A percentile compares a stretch with the other conserved stretches of the same genome.
Evolutionary conservation across 2,329 filamentous ascomycete species (phyloP).

Genomic region (Bipolaris gigantea): DNA sequence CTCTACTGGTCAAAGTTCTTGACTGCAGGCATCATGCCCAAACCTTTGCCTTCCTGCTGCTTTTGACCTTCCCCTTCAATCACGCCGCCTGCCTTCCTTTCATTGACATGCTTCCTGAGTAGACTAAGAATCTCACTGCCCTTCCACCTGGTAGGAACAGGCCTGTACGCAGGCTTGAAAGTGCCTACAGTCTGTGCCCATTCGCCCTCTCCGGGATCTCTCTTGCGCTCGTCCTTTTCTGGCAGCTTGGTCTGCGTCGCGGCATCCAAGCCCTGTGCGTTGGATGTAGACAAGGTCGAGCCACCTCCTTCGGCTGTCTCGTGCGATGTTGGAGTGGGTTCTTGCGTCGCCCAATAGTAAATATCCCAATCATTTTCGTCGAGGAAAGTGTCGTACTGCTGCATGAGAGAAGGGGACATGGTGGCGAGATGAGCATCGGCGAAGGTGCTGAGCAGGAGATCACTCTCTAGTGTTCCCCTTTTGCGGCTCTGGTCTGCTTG

Average conservation of each 20-base stretch:
- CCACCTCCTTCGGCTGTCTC: constrained; percentile 59
- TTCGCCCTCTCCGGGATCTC: constrained; percentile 67
- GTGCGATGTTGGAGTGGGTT: constrained; percentile 62
- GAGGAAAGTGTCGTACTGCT: constrained; percentile 87
- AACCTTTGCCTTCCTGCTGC: constrained; percentile 40
- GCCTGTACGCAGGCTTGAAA: constrained; percentile 90
- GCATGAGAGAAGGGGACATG: constrained; percentile 74
- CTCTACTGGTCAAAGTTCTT: constrained; percentile 49
- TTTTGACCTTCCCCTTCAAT: constrained; percentile 41
- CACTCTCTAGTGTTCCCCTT: constrained; percentile 91
- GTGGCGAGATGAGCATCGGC: constrained; percentile 73
- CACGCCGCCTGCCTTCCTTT: constrained; percentile 65
- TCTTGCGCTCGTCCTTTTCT: constrained; percentile 53
- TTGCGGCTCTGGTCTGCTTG: constrained; percentile 88
- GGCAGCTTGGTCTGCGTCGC: constrained; percentile 50
- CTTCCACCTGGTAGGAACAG: constrained; percentile 83
- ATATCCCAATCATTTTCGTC: constrained; percentile 99
- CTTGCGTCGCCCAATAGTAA: constrained; percentile 98
- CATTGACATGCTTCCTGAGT: constrained; percentile 78
- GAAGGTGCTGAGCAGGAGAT: constrained; percentile 95
- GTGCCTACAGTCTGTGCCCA: constrained; percentile 97
- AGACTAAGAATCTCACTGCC: constrained; percentile 76
- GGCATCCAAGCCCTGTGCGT: constrained; percentile 50
- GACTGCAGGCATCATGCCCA: constrained; percentile 56
- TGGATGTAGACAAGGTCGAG: constrained; percentile 47